Percentiles rank a stretch among this genome's conserved stretches.
Conservation (phyloP, 2,329 filamentous ascomycete genomes). For the Hypoxylon sp. region DNA sequence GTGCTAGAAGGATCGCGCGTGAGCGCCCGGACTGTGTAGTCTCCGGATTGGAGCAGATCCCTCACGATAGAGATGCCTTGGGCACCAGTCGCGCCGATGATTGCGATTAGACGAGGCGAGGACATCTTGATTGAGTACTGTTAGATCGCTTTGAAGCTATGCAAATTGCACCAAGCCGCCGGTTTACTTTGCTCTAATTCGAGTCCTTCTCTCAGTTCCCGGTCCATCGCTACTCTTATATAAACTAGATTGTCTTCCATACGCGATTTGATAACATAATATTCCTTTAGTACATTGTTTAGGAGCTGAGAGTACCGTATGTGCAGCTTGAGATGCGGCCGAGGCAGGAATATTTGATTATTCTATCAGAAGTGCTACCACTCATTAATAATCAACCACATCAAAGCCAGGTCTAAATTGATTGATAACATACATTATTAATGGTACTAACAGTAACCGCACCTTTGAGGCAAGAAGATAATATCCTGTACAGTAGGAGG, state of each 20-base stretch:
- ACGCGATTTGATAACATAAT: neutral
- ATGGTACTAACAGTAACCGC: neutral
- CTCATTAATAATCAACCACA: constrained; percentile 18
- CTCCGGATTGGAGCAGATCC: constrained; percentile 56
- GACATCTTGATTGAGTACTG: constrained; percentile 38
- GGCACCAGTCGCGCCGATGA: constrained; percentile 65
- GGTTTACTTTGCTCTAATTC: neutral
- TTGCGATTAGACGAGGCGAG: constrained; percentile 48
- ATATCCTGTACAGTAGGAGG: no score
- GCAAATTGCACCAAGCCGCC: neutral
- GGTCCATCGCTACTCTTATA: constrained; percentile 20
- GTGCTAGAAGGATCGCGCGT: constrained; percentile 60
- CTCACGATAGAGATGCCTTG: constrained; percentile 63
- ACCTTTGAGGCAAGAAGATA: neutral
- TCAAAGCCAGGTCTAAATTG: neutral
- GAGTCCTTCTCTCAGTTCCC: neutral
- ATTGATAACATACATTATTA: neutral
- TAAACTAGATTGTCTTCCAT: neutral
- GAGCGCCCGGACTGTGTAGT: constrained; percentile 61
- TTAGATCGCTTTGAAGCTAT: neutral
- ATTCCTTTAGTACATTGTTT: neutral
- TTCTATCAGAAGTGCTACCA: constrained; percentile 31
- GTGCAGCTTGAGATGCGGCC: neutral
- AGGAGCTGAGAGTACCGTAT: neutral
- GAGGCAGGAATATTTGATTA: constrained; percentile 33